Evolutionary conservation across 75 land plant species (phyloP).

Genomic region (Sequoiadendron giganteum): DNA sequence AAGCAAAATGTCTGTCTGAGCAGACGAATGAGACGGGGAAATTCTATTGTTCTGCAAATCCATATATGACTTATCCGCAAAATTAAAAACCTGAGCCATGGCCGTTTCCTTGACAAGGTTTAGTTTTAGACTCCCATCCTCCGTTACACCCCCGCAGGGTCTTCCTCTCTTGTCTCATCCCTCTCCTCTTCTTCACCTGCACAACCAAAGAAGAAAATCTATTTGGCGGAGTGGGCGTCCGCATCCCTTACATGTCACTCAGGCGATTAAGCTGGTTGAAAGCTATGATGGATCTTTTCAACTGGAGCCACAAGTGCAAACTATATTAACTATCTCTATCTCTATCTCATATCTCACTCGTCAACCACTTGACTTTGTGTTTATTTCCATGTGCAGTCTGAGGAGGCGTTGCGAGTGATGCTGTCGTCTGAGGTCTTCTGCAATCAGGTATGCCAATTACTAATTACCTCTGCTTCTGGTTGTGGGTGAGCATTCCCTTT

Average conservation of each 20-base stretch:
- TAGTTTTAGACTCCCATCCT: no score
- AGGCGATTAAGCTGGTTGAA: conserved; percentile 38
- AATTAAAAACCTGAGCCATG: no score
- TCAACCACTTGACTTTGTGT: background rate
- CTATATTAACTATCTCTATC: background rate
- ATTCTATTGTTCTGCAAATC: no score
- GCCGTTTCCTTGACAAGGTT: no score
- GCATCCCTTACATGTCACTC: background rate
- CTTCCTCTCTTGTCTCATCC: no score
- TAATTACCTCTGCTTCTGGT: background rate
- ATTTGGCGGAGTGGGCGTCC: background rate
- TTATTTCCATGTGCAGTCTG: conserved; percentile 28
- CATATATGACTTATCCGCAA: no score
- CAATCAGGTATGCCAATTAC: conserved; percentile 25
- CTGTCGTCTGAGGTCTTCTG: conserved; percentile 31
- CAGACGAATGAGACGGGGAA: no score
- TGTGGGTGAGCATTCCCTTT: background rate
- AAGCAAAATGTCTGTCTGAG: no score
- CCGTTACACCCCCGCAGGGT: no score
- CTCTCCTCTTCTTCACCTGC: background rate
- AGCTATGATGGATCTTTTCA: conserved; percentile 36
- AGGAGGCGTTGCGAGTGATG: conserved; percentile 22
- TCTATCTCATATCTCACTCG: background rate
- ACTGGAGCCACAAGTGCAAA: conserved; percentile 36
- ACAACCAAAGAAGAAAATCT: background rate